Base-by-base conservation (phyloP, 148 eudicot genomes). In the Cornus florida region DNA sequence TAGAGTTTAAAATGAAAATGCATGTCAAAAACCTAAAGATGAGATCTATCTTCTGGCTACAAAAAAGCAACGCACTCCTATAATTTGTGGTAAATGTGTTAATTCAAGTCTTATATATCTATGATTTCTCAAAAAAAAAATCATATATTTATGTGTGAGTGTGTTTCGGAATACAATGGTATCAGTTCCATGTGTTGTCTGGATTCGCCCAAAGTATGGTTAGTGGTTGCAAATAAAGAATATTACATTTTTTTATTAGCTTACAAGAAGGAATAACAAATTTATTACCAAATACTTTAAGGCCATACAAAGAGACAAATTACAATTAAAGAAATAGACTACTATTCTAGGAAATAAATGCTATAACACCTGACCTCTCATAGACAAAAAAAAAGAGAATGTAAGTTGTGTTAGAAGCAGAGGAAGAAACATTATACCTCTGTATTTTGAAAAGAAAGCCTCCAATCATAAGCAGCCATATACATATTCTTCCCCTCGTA, bases 391-490 rank as follows among this genome's bases (percentile, higher is more conserved):
- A 4, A 19, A 6, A 62, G 17, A 57, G 17, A 57, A 57, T 57
- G 62, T 13, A 57, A 2, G 48, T 43, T 43, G 8, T 9, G 9
- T 43, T 0, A 43, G 20, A 28, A 33, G 46, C 68, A 56, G 39
- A 22, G 60, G 59, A 69, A 65, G 53, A 17, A 38, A 75, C 41
- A 32, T 69, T 16, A 16, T 87, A 89, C 94, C 94, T 91, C 92
- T 16, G 94, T 89, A 73, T 91, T 89, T 73, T 91, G 94, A 48
- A 91, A 91, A 67, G 94, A 91, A 4, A 91, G 83, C 75, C 94
- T 87, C 92, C 94, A 91, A 70, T 91, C 94, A 80, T 89, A 91
- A 28, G 94, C 86, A 74, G 92, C 92, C 94, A 91, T 87, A 41
- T 89, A 82, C 89, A 91, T 84, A 56, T 87, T 91, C 80, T 87